Conservation (phyloP, 23 red algal species). For the Chondrus crispus region DNA sequence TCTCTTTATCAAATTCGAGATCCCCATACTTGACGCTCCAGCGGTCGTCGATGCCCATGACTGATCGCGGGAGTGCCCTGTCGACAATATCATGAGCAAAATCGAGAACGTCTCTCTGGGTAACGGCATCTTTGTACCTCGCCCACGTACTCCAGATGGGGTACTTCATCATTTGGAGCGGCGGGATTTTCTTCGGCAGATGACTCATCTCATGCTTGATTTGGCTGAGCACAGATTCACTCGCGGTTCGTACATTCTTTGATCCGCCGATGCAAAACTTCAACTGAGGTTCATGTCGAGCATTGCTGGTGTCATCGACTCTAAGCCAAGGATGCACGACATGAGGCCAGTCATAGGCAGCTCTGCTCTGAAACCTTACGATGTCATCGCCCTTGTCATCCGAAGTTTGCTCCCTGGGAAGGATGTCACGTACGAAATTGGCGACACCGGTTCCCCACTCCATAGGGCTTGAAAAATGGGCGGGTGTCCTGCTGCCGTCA, state of each 20-base stretch:
- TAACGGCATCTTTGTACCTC: constrained; percentile 77
- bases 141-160: constrained; percentile 97
- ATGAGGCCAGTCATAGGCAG: constrained; percentile 64
- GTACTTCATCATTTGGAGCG: constrained; percentile 30
- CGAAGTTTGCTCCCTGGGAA: constrained; percentile 34
- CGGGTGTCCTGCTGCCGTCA: too few species aligned
- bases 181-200: not conserved
- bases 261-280: not conserved
- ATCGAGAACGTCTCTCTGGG: constrained; percentile 60
- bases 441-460: constrained; percentile 81
- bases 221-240: not conserved
- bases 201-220: too few species aligned
- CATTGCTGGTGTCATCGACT: not conserved
- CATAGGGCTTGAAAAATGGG: not conserved
- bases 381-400: constrained; percentile 45
- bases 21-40: constrained; percentile 89
- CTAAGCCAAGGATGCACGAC: constrained; percentile 79
- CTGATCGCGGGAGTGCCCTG: constrained; percentile 56
- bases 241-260: not conserved
- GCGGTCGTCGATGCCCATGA: constrained; percentile 92
- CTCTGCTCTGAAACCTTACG: constrained; percentile 71
- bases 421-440: constrained; percentile 71
- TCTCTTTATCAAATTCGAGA: constrained; percentile 68
- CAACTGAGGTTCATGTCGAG: not conserved
- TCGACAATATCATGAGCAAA: constrained; percentile 75